Evolutionary conservation across 169 alveolate genomes (phyloP).

Genomic region (Cryptosporidium bovis): DNA sequence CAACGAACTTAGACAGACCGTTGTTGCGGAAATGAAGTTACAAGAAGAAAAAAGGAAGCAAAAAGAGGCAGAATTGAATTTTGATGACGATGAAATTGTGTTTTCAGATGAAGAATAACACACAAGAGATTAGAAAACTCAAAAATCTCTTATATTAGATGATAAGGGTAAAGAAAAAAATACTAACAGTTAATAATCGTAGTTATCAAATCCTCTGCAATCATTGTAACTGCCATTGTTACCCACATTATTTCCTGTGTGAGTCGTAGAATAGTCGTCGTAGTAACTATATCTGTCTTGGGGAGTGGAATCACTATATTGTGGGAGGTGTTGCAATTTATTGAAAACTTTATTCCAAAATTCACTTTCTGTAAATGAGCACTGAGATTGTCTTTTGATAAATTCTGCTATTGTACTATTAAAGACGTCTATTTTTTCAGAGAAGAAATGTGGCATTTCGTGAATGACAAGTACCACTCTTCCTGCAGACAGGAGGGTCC

Average conservation of each 20-base stretch:
- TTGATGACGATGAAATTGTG: slow-evolving; percentile 70
- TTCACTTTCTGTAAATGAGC: slow-evolving; percentile 39
- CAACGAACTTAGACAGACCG: slow-evolving; percentile 75
- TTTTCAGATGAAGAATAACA: slow-evolving; percentile 67
- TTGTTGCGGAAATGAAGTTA: slow-evolving; percentile 77
- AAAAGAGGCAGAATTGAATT: slow-evolving; percentile 76
- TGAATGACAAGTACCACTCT: slow-evolving; percentile 61
- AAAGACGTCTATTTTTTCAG: slow-evolving; percentile 47
- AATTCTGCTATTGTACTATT: slow-evolving; percentile 37
- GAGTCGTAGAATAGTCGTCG: slow-evolving; percentile 2
- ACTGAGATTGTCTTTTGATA: slow-evolving; percentile 37
- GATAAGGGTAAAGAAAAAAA: neutral
- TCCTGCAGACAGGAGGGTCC: slow-evolving; percentile 61
- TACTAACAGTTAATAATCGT: slow-evolving; percentile 27
- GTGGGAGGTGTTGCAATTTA: slow-evolving; percentile 23
- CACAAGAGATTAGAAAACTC: neutral
- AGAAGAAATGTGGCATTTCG: slow-evolving; percentile 73
- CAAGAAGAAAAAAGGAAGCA: slow-evolving; percentile 79
- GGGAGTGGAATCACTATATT: neutral
- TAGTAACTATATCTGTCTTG: slow-evolving; percentile 3
- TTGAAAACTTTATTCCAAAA: slow-evolving; percentile 44
- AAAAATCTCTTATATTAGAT: neutral
- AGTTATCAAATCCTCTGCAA: slow-evolving; percentile 33
- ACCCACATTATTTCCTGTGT: slow-evolving; percentile 1
- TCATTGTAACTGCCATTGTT: slow-evolving; percentile 17